Percentiles rank a stretch among this genome's conserved stretches.
Conservation (phyloP, 139 green algal genomes). For the Micractinium sp. region DNA sequence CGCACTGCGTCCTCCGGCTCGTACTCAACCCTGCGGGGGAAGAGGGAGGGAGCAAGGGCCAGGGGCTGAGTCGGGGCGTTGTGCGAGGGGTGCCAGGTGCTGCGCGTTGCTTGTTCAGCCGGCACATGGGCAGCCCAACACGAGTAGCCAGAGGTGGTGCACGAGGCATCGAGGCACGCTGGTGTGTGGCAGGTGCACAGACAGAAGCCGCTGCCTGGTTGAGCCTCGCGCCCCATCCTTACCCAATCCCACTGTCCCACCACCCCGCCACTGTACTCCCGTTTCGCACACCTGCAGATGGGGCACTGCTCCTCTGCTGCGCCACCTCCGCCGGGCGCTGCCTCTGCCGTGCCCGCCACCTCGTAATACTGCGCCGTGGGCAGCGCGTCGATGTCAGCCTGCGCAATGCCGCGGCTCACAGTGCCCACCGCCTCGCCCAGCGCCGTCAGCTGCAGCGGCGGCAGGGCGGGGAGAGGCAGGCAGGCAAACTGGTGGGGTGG, state of each 20-base stretch:
- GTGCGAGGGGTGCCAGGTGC: too few relatives aligned
- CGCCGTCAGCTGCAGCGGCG: conserved; percentile 35
- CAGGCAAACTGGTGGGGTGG: too few relatives aligned
- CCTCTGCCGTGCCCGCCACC: conserved; percentile 1
- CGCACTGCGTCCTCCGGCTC: conserved; percentile 46
- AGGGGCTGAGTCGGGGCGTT: neutral
- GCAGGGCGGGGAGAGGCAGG: neutral
- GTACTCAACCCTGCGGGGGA: conserved; percentile 45
- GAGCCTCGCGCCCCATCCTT: neutral
- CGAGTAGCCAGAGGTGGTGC: neutral
- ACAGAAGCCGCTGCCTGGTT: too few relatives aligned
- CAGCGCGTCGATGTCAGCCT: conserved; percentile 31
- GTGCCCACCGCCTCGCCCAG: conserved; percentile 58
- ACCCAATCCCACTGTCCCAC: neutral
- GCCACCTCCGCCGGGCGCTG: neutral
- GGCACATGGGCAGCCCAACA: neutral
- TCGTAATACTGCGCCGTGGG: conserved; percentile 26
- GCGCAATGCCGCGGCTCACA: conserved; percentile 36
- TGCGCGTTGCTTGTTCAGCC: too few relatives aligned
- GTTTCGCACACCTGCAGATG: conserved; percentile 9
- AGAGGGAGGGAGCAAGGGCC: neutral
- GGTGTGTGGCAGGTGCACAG: too few relatives aligned
- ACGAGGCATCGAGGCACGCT: neutral
- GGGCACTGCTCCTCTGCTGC: conserved; percentile 35
- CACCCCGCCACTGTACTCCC: neutral